Evolutionary conservation across 345 rosid genomes (phyloP).

Genomic region (Aquilaria sinensis): DNA sequence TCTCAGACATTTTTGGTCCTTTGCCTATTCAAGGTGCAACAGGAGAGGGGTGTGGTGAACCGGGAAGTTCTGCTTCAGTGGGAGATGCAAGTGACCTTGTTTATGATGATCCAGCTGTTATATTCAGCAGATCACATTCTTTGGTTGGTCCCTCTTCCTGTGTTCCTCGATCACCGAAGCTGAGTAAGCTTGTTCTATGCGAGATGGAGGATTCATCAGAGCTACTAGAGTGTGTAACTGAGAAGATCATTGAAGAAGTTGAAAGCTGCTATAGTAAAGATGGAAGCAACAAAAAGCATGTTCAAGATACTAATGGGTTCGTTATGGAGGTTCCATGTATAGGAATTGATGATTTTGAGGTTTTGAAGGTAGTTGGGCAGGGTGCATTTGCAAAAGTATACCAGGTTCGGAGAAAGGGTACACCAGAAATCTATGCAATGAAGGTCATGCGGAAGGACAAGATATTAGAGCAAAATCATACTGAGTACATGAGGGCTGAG

Average conservation of each 20-base stretch:
- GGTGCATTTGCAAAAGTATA: slow-evolving; percentile 97
- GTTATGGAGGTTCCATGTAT: slow-evolving; percentile 26
- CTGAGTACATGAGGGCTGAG: slow-evolving; percentile 94
- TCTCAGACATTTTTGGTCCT: slow-evolving; percentile 74
- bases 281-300: slow-evolving; percentile 16
- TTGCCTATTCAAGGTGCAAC: slow-evolving; percentile 30
- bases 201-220: slow-evolving; percentile 46
- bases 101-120: slow-evolving; percentile 65
- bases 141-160: slow-evolving; percentile 80
- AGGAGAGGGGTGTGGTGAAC: slow-evolving; percentile 23
- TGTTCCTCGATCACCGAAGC: slow-evolving; percentile 51
- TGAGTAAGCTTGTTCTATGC: slow-evolving; percentile 49
- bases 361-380: slow-evolving; percentile 82
- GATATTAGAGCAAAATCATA: slow-evolving; percentile 90
- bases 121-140: slow-evolving; percentile 78
- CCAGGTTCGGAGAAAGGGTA: slow-evolving; percentile 81
- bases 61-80: slow-evolving; percentile 21
- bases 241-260: slow-evolving; percentile 23
- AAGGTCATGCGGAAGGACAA: slow-evolving; percentile 97
- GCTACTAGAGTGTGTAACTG: slow-evolving; percentile 33
- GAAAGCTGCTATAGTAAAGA: slow-evolving; percentile 30
- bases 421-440: slow-evolving; percentile 90
- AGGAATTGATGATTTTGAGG: slow-evolving; percentile 83
- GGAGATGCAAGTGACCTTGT: slow-evolving; percentile 31
- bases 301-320: slow-evolving; percentile 17